phyloP scores from a whole-genome alignment of 2,329 filamentous ascomycete genomes.

The Colletotrichum phormii region DNA sequence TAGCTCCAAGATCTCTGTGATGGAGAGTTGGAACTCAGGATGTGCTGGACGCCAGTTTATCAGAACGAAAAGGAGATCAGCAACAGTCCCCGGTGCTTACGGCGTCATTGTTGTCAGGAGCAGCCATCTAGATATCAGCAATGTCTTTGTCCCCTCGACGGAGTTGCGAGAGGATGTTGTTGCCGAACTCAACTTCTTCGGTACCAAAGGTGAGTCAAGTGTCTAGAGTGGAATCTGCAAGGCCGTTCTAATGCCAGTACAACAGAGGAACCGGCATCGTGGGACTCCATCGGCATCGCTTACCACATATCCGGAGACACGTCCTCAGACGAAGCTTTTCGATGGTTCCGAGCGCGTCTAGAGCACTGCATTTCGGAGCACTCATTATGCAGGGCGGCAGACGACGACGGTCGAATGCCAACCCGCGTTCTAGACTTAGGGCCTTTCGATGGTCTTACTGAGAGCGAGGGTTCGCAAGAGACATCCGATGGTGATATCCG shows the following conservation, averaged over 20 bases:
- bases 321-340: neutral
- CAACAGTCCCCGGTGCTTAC: neutral
- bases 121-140: neutral
- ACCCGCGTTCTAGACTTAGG: neutral
- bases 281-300: neutral
- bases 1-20: neutral
- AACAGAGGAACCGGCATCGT: neutral
- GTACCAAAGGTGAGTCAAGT: neutral
- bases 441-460: neutral
- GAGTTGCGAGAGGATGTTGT: neutral
- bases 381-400: neutral
- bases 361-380: neutral
- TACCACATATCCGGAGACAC: neutral
- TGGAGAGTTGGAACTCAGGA: neutral
- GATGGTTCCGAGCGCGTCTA: neutral
- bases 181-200: neutral
- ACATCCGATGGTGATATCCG: neutral
- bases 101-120: neutral
- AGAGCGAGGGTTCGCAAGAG: neutral
- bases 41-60: neutral
- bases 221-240: neutral
- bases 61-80: neutral
- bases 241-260: neutral
- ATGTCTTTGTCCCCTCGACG: neutral
- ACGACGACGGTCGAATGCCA: neutral